Percentiles rank a stretch among this genome's conserved stretches.
Conservation (phyloP, 805 yeast genomes). For the Candida khao-thaluensis region DNA sequence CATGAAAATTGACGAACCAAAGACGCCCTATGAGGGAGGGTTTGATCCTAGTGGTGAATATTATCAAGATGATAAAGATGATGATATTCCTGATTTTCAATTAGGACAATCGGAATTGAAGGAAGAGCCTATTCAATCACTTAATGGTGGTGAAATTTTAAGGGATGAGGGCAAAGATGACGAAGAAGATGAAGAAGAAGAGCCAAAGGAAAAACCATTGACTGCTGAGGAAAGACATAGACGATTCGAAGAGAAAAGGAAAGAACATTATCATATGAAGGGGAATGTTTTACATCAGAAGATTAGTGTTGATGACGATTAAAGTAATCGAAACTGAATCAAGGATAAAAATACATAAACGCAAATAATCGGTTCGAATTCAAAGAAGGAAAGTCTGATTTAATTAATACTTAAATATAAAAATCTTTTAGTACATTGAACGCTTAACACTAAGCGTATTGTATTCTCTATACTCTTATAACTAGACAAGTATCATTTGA, state of each 20-base stretch:
- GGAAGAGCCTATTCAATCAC: conserved; percentile 30
- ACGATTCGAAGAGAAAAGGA: conserved; percentile 74
- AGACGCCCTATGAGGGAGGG: conserved; percentile 93
- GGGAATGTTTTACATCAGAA: conserved; percentile 46
- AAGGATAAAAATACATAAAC: too few relatives aligned
- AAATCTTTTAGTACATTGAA: too few relatives aligned
- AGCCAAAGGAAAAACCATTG: conserved; percentile 35
- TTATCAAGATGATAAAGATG: conserved; percentile 61
- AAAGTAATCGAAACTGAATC: too few relatives aligned
- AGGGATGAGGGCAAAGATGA: conserved; percentile 24
- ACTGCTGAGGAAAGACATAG: conserved; percentile 62
- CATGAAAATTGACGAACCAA: conserved; percentile 90
- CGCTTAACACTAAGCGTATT: too few relatives aligned
- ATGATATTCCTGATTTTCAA: conserved; percentile 50
- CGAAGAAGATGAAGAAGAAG: conserved; percentile 38
- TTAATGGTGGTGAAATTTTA: conserved; percentile 43
- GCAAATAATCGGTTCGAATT: too few relatives aligned
- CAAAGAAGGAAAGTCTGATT: too few relatives aligned
- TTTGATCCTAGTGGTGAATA: conserved; percentile 80
- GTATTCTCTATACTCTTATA: too few relatives aligned
- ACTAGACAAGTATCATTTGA: too few relatives aligned
- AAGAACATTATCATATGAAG: conserved; percentile 69
- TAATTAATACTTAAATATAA: too few relatives aligned
- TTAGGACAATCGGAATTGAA: conserved; percentile 58
- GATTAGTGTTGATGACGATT: conserved; percentile 25